A percentile compares a stretch with the other conserved stretches of the same genome.
phyloP scores from a whole-genome alignment of 345 rosid species.

The Camelina neglecta region DNA sequence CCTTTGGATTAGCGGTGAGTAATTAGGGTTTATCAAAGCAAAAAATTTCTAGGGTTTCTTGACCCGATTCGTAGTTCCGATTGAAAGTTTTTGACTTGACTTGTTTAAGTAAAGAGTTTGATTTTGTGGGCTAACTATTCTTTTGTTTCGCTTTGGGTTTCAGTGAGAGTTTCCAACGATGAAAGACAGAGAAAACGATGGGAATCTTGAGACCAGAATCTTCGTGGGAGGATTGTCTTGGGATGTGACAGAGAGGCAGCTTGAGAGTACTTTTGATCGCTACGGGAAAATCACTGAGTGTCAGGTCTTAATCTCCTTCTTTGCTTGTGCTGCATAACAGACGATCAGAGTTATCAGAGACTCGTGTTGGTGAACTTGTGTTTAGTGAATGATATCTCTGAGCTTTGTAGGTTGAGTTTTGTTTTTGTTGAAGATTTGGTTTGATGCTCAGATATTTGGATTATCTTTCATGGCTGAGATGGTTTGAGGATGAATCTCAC shows the following conservation, averaged over 20 bases:
- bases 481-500: not conserved
- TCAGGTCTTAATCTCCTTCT: constrained; percentile 59
- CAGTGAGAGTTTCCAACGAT: constrained; percentile 32
- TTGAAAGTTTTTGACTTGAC: not conserved
- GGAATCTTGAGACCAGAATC: constrained; percentile 70
- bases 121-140: not conserved
- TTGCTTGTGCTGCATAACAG: not conserved
- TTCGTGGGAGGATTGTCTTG: constrained; percentile 89
- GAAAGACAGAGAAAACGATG: constrained; percentile 51
- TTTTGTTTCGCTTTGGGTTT: not conserved
- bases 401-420: not conserved
- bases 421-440: constrained; percentile 5
- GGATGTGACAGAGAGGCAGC: constrained; percentile 83
- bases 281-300: constrained; percentile 78
- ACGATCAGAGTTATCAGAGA: constrained; percentile 3
- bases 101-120: not conserved
- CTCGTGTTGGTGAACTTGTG: constrained; percentile 18
- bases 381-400: constrained; percentile 12
- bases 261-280: constrained; percentile 73
- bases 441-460: constrained; percentile 3
- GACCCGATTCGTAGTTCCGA: not conserved
- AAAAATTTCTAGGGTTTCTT: not conserved
- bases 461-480: constrained; percentile 3
- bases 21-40: constrained; percentile 24
- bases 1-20: constrained; percentile 36